Base-by-base conservation (phyloP, 2,329 filamentous ascomycete species). In the Hypoxylon sp. region DNA sequence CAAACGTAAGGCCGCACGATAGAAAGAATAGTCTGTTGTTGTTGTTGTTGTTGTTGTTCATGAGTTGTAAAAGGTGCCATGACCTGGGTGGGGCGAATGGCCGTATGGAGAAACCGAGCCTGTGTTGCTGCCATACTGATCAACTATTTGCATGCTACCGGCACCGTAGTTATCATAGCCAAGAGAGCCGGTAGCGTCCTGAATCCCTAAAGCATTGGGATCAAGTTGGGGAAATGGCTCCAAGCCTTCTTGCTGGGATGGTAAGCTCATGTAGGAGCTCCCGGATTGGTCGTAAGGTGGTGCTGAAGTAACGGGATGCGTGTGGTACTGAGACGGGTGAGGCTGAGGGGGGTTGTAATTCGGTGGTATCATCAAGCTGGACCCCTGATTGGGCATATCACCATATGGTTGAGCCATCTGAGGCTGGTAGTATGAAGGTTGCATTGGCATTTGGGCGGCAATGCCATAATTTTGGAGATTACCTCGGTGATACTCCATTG, bases 31-130 rank as follows among this genome's bases (percentile, higher is more conserved):
- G 2, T 34, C 6, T 12, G 25, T 37, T n/a, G 16, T n/a, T n/a
- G n/a, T n/a, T n/a, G n/a, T n/a, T n/a, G n/a, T n/a, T n/a, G n/a
- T n/a, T n/a, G n/a, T 49, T 29, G 45, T 44, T 64, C 37, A 65
- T 20, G 53, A 27, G 12, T 60, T 60, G 49, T 74, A 76, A 57
- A 73, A 75, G 12, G 41, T 49, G 13, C 64, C 65, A 29, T 71
- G 70, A 8, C 63, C 67, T 48, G 67, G 71, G 31, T 74, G 68
- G 4, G 75, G 75, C 7, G 75, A 77, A 31, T 69, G 73, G 2
- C 65, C 61, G 51, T 71, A 78, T 0, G 75, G 74, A 23, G 76
- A 76, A 8, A 70, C 69, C 2, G 74, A 76, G 5, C 75, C 74
- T 7, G 55, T 51, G 25, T 71, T 71, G 12, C 69, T 70, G 15